Percentiles rank a stretch among this genome's conserved stretches.
Conservation (phyloP, 768 basidiomycete species). For the Lentinula raphanica region DNA sequence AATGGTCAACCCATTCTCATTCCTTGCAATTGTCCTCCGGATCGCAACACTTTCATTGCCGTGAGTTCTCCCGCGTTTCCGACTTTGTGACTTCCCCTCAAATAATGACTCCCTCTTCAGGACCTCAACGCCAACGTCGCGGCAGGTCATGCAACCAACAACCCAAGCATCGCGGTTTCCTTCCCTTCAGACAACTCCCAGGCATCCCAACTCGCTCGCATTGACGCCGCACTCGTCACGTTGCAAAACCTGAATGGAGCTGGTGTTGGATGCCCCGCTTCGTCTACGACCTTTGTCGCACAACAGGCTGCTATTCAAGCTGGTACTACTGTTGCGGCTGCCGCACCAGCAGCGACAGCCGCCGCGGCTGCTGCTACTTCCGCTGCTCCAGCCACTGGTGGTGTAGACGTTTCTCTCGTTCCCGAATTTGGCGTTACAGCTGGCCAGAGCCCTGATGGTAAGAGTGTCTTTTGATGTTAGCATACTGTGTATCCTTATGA, state of each 20-base stretch:
- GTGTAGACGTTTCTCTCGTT: conserved; percentile 48
- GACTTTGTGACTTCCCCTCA: not conserved
- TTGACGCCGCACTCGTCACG: conserved; percentile 55
- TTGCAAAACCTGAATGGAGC: conserved; percentile 69
- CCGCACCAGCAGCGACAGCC: conserved; percentile 6
- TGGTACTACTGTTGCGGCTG: conserved; percentile 4
- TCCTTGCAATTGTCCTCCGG: conserved; percentile 63
- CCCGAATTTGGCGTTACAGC: conserved; percentile 53
- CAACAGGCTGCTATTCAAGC: conserved; percentile 16
- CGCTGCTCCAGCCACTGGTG: conserved; percentile 25
- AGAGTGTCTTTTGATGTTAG: not conserved
- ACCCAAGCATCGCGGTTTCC: conserved; percentile 45
- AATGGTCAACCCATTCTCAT: conserved; percentile 54
- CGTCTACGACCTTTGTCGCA: conserved; percentile 50
- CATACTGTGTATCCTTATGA: not conserved
- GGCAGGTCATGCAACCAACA: conserved; percentile 61
- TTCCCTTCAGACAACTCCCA: conserved; percentile 63
- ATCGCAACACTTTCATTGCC: conserved; percentile 44
- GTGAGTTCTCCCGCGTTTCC: conserved; percentile 27
- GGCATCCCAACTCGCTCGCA: conserved; percentile 48
- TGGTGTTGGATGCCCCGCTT: conserved; percentile 64
- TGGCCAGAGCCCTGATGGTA: conserved; percentile 53
- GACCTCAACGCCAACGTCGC: conserved; percentile 52
- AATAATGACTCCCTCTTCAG: conserved; percentile 13
- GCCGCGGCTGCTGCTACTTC: conserved; percentile 20